Percentiles rank a stretch among this genome's conserved stretches.
These are phyloP conservation scores for Skeletonema potamos DNA, from an alignment of 108 stramenopile species.

Conservation along the genomic window DNA sequence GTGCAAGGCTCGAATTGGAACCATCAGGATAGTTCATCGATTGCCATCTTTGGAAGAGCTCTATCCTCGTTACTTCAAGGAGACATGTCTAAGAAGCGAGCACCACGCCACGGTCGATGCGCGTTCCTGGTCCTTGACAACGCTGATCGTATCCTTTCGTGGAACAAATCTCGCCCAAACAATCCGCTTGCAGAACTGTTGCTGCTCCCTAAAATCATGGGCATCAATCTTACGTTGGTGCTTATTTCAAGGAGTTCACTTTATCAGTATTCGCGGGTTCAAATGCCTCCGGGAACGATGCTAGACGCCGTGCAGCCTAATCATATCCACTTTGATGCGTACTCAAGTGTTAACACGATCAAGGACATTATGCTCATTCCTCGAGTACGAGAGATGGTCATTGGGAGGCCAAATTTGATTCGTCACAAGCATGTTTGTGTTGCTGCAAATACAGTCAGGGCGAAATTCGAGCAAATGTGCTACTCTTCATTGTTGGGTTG, in stretches of 20 bases:
- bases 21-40: conserved; percentile 13
- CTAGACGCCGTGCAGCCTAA: conserved; percentile 48
- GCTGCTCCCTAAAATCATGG: conserved; percentile 60
- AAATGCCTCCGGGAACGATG: conserved; percentile 47
- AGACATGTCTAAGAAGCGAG: not conserved
- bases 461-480: conserved; percentile 13
- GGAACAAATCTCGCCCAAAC: conserved; percentile 31
- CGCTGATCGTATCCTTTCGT: conserved; percentile 63
- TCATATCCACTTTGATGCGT: conserved; percentile 54
- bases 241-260: conserved; percentile 52
- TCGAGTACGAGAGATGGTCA: conserved; percentile 22
- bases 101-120: conserved; percentile 15
- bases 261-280: conserved; percentile 47
- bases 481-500: conserved; percentile 57
- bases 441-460: not conserved
- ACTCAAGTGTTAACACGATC: conserved; percentile 25
- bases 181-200: conserved; percentile 60
- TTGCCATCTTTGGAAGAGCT: conserved; percentile 38
- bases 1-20: not conserved
- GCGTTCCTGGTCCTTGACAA: conserved; percentile 71
- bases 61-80: conserved; percentile 33
- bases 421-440: conserved; percentile 8
- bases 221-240: conserved; percentile 61
- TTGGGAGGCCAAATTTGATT: conserved; percentile 1
- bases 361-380: conserved; percentile 38